phyloP scores from a whole-genome alignment of 805 yeast genomes.

The Vanderwaltozyma verrucispora region DNA sequence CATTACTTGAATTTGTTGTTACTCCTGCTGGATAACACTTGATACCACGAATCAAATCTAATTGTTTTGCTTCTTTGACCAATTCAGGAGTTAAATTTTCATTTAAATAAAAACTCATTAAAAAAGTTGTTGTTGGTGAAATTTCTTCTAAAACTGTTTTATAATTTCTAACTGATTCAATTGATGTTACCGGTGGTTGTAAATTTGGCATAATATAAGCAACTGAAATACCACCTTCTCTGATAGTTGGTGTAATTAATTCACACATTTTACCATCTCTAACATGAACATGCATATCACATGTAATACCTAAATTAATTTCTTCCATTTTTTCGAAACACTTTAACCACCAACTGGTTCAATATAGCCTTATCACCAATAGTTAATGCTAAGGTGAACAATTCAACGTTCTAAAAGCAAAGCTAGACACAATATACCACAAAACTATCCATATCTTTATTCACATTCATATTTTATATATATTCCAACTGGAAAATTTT shows the following conservation, averaged over 20 bases:
- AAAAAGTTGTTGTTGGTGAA: constrained; percentile 75
- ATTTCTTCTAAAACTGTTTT: constrained; percentile 49
- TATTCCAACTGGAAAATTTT: too few species aligned
- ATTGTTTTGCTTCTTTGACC: constrained; percentile 64
- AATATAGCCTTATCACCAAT: too few species aligned
- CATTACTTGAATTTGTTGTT: constrained; percentile 89
- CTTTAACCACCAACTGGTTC: too few species aligned
- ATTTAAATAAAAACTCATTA: constrained; percentile 83
- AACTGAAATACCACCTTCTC: constrained; percentile 82
- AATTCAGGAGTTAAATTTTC: constrained; percentile 77
- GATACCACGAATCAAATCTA: constrained; percentile 69
- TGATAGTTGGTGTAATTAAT: constrained; percentile 79
- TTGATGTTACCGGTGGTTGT: constrained; percentile 80
- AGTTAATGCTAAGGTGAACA: too few species aligned
- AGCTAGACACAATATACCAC: too few species aligned
- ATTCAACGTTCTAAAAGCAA: too few species aligned
- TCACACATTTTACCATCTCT: constrained; percentile 94
- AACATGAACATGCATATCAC: constrained; percentile 93
- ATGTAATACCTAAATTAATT: constrained; percentile 51
- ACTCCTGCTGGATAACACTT: constrained; percentile 99
- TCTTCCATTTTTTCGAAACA: too few species aligned
- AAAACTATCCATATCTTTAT: too few species aligned
- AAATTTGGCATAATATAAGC: constrained; percentile 96
- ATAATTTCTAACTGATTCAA: constrained; percentile 63
- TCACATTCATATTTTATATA: too few species aligned